phyloP scores from a whole-genome alignment of 2,329 filamentous ascomycete genomes.

The Monilinia polystroma region DNA sequence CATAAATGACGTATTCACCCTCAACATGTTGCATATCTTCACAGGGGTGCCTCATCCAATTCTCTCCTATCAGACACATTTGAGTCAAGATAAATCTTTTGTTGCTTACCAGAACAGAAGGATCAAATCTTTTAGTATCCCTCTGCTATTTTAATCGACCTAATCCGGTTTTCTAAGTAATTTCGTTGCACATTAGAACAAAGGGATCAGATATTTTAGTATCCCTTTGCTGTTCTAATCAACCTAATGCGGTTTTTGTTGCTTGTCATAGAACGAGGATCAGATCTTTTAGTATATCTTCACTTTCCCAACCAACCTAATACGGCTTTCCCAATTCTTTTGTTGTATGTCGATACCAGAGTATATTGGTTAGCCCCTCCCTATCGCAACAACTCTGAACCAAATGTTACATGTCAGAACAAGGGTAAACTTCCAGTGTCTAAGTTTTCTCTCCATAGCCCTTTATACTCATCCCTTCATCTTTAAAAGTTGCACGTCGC shows the following conservation, averaged over 20 bases:
- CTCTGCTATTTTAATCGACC: no score
- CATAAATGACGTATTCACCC: background rate
- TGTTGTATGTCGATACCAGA: background rate
- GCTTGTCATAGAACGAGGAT: no score
- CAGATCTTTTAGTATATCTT: no score
- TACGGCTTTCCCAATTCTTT: background rate
- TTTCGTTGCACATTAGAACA: background rate
- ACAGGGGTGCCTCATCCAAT: background rate
- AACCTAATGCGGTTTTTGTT: no score
- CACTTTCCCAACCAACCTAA: background rate
- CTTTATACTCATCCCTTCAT: background rate
- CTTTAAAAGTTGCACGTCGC: background rate
- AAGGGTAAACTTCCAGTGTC: background rate
- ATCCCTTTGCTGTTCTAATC: no score
- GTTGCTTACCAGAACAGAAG: background rate
- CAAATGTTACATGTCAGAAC: background rate
- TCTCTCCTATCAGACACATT: background rate
- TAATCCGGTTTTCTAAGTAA: background rate
- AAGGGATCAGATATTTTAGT: no score
- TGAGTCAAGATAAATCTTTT: background rate
- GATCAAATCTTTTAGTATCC: background rate
- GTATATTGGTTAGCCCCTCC: background rate
- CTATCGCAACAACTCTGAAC: background rate
- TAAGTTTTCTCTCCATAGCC: background rate
- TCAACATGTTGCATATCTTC: background rate